Evolutionary conservation across 1,284 basidiomycete genomes (phyloP).

Genomic region (Athelia sp.): DNA sequence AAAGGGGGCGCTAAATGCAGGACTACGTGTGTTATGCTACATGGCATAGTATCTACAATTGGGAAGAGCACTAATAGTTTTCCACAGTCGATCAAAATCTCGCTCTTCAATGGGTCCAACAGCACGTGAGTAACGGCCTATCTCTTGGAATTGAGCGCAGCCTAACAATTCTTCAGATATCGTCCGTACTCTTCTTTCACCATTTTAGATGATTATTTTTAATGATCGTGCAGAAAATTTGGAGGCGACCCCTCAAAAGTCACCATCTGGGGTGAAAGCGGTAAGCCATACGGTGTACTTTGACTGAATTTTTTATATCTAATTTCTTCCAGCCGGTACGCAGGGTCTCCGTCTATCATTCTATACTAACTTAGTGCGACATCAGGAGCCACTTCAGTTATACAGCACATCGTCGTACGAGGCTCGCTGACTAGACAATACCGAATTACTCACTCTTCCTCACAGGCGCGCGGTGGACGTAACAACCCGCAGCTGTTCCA

Average conservation of each 20-base stretch:
- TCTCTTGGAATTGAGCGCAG: not conserved
- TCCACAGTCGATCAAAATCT: constrained; percentile 10
- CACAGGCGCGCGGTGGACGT: constrained; percentile 24
- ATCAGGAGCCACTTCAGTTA: constrained; percentile 25
- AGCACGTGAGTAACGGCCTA: not conserved
- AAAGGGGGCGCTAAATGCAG: constrained; percentile 23
- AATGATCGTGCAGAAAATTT: constrained; percentile 18
- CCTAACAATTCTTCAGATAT: not conserved
- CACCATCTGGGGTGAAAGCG: constrained; percentile 24
- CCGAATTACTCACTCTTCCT: not conserved
- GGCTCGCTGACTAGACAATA: too few relatives aligned
- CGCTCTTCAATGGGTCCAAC: not conserved
- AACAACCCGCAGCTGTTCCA: constrained; percentile 37
- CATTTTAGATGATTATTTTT: not conserved
- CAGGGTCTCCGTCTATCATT: not conserved
- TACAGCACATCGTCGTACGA: constrained; percentile 21
- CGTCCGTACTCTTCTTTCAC: not conserved
- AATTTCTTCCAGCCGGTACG: constrained; percentile 8
- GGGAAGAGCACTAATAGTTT: constrained; percentile 17
- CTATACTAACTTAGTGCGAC: not conserved
- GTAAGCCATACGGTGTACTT: not conserved
- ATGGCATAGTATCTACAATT: constrained; percentile 1
- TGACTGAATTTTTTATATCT: not conserved
- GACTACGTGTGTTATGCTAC: constrained; percentile 19
- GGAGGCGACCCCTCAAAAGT: constrained; percentile 21